Conservation (phyloP, 2,329 filamentous ascomycete species). For the Acephala macrosclerotiorum region DNA sequence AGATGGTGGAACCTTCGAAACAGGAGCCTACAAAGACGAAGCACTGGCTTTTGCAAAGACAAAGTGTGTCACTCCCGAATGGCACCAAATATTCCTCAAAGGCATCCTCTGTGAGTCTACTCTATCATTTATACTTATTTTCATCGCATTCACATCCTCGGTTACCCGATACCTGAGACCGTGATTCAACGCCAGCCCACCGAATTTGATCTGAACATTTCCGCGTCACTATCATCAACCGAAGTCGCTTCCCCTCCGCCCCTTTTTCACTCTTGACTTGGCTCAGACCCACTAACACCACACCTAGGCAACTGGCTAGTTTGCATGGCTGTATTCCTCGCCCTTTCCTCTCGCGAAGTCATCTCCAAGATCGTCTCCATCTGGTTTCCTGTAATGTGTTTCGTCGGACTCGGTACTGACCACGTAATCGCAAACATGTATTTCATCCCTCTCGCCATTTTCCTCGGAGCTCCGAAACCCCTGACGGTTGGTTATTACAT, state of each 20-base stretch:
- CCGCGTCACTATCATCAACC: neutral
- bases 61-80: slow-evolving; percentile 56
- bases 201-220: too few species aligned
- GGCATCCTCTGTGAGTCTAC: slow-evolving; percentile 55
- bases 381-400: slow-evolving; percentile 63
- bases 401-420: slow-evolving; percentile 60
- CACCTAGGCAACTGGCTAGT: slow-evolving; percentile 60
- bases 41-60: slow-evolving; percentile 54
- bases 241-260: neutral
- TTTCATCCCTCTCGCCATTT: slow-evolving; percentile 58
- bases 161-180: too few species aligned
- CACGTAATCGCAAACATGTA: slow-evolving; percentile 67
- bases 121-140: neutral
- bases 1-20: slow-evolving; percentile 55
- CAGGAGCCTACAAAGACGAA: slow-evolving; percentile 52
- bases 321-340: slow-evolving; percentile 58
- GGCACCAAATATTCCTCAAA: slow-evolving; percentile 61
- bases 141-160: neutral
- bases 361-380: slow-evolving; percentile 61
- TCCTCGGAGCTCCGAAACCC: slow-evolving; percentile 49
- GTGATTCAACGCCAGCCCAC: too few species aligned
- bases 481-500: slow-evolving; percentile 60
- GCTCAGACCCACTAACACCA: neutral
- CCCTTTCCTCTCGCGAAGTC: slow-evolving; percentile 57
- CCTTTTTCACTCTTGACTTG: neutral